phyloP scores from a whole-genome alignment of 1,139 yeast species.

The Sugiyamaella grinbergsii region DNA sequence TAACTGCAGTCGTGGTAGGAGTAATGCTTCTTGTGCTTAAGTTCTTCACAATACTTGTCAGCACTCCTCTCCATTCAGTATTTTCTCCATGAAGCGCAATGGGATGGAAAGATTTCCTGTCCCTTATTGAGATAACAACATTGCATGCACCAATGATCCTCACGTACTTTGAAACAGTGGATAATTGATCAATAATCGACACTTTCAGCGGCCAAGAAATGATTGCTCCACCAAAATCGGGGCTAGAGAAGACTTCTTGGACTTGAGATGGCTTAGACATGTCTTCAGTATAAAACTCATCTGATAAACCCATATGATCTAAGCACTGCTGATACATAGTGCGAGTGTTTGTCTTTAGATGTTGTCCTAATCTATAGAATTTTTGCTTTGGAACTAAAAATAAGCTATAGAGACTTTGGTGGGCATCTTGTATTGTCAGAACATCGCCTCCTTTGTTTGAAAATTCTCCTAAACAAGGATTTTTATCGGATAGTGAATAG shows the following conservation, averaged over 20 bases:
- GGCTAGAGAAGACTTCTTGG: conserved; percentile 20
- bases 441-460: conserved; percentile 16
- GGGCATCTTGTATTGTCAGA: conserved; percentile 26
- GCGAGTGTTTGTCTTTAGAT: conserved; percentile 17
- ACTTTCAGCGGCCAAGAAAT: conserved; percentile 25
- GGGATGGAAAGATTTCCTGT: conserved; percentile 45
- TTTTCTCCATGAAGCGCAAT: conserved; percentile 65
- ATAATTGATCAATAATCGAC: conserved; percentile 18
- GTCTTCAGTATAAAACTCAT: conserved; percentile 17
- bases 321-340: conserved; percentile 15
- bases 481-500: conserved; percentile 19
- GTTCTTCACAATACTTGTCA: conserved; percentile 38
- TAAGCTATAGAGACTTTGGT: conserved; percentile 24
- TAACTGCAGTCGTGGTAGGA: conserved; percentile 42
- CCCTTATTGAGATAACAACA: conserved; percentile 61
- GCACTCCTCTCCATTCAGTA: conserved; percentile 86
- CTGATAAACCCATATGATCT: conserved; percentile 23
- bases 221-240: conserved; percentile 28
- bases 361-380: conserved; percentile 29
- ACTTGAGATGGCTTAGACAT: conserved; percentile 16
- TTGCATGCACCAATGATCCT: conserved; percentile 78
- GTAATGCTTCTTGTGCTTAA: conserved; percentile 24
- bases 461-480: conserved; percentile 20
- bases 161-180: conserved; percentile 57
- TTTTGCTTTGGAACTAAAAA: conserved; percentile 26